phyloP scores from a whole-genome alignment of 148 eudicot species.

The Silene uniflora region DNA sequence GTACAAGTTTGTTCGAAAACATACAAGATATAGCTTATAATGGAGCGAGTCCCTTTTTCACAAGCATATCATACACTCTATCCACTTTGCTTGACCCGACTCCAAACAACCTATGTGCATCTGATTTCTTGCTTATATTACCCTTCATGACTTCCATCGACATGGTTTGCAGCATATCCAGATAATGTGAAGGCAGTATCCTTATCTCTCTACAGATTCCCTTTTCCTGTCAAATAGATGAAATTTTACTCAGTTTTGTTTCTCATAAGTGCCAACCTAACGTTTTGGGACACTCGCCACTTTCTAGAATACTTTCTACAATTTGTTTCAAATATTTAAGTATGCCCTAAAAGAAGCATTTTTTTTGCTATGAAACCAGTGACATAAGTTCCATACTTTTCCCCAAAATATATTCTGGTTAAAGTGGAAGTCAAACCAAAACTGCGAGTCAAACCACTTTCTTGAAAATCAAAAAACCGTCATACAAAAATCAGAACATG shows the following conservation, averaged over 20 bases:
- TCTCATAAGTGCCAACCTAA: not conserved
- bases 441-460: not conserved
- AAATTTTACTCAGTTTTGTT: not conserved
- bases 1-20: not conserved
- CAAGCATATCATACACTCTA: conserved; percentile 79
- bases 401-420: not conserved
- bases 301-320: not conserved
- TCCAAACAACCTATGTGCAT: conserved; percentile 60
- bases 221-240: conserved; percentile 52
- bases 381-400: too few relatives aligned
- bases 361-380: too few relatives aligned
- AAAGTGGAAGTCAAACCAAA: not conserved
- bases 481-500: not conserved
- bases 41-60: conserved; percentile 65
- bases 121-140: conserved; percentile 56
- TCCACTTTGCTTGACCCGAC: conserved; percentile 86
- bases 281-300: not conserved
- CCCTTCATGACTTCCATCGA: conserved; percentile 70
- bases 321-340: not conserved
- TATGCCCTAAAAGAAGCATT: not conserved
- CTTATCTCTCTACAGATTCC: conserved; percentile 71
- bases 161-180: conserved; percentile 61
- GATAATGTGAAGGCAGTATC: conserved; percentile 89
- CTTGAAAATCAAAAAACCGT: not conserved
- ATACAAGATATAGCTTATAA: conserved; percentile 26